phyloP scores from a whole-genome alignment of 1,139 yeast species.

The Eremothecium sinecaudum region DNA sequence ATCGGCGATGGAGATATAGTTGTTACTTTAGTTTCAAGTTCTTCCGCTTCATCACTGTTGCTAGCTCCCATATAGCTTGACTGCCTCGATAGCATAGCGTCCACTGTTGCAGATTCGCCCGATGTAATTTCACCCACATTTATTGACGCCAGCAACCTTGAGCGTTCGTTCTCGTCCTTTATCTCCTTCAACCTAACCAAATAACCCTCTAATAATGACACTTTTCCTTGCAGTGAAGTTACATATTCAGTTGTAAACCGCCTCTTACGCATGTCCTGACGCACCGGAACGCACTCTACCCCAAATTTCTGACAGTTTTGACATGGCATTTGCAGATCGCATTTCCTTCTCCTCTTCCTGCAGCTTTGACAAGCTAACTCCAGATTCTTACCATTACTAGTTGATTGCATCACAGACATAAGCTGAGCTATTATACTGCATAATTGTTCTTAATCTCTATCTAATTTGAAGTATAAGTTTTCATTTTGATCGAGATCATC shows the following conservation, averaged over 20 bases:
- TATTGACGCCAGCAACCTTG: constrained; percentile 11
- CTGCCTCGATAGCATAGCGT: too few species aligned
- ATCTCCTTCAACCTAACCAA: constrained; percentile 13
- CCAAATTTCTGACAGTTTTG: constrained; percentile 37
- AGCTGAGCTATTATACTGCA: too few species aligned
- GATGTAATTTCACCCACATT: constrained; percentile 4
- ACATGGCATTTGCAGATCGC: constrained; percentile 43
- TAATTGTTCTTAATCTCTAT: too few species aligned
- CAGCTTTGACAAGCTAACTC: constrained; percentile 39
- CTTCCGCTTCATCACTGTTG: background rate
- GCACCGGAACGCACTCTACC: constrained; percentile 39
- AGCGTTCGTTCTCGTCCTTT: constrained; percentile 10
- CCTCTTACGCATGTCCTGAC: constrained; percentile 41
- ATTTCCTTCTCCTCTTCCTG: constrained; percentile 44
- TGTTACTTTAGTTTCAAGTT: background rate
- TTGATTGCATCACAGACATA: background rate
- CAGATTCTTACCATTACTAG: constrained; percentile 7
- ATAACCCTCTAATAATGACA: constrained; percentile 17
- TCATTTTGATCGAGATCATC: too few species aligned
- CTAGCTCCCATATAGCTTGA: background rate
- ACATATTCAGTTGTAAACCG: constrained; percentile 43
- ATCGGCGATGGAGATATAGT: background rate
- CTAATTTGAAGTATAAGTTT: too few species aligned
- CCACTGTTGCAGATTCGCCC: background rate
- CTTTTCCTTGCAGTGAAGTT: constrained; percentile 24